Conservation (phyloP, 1,284 basidiomycete genomes). For the Pholiota adiposa region DNA sequence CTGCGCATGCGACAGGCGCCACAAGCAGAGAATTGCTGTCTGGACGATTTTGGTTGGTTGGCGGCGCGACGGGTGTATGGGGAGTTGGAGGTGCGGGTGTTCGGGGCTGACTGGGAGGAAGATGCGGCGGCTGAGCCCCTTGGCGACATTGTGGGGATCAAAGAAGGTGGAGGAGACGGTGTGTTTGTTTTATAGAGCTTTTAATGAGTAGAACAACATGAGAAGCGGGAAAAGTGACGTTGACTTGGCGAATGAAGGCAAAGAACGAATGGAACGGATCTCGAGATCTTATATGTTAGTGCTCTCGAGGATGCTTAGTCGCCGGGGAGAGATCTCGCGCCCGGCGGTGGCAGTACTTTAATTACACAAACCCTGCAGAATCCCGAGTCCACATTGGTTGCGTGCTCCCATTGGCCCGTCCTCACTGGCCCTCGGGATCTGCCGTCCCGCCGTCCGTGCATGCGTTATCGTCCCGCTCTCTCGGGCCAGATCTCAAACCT, state of each 20-base stretch:
- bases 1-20: constrained; percentile 89
- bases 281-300: constrained; percentile 42
- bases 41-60: constrained; percentile 69
- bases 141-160: constrained; percentile 59
- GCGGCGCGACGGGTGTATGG: constrained; percentile 58
- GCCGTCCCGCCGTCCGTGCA: constrained; percentile 1
- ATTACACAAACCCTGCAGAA: constrained; percentile 29
- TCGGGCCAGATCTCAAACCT: constrained; percentile 29
- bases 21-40: constrained; percentile 87
- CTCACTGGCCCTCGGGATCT: constrained; percentile 19
- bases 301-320: constrained; percentile 35
- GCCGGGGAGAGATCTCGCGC: constrained; percentile 35
- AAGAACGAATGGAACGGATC: constrained; percentile 43
- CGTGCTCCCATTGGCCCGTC: constrained; percentile 14
- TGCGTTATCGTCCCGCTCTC: constrained; percentile 2
- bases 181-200: constrained; percentile 38
- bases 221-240: constrained; percentile 29
- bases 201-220: constrained; percentile 29
- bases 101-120: constrained; percentile 26
- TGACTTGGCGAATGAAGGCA: constrained; percentile 35
- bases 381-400: constrained; percentile 20
- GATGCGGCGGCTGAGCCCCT: constrained; percentile 38
- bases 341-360: constrained; percentile 30
- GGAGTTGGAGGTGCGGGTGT: constrained; percentile 38
- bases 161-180: constrained; percentile 26